A percentile compares a stretch with the other conserved stretches of the same genome.
phyloP scores from a whole-genome alignment of 257 asterid genomes.

The Capsicum chinense region DNA sequence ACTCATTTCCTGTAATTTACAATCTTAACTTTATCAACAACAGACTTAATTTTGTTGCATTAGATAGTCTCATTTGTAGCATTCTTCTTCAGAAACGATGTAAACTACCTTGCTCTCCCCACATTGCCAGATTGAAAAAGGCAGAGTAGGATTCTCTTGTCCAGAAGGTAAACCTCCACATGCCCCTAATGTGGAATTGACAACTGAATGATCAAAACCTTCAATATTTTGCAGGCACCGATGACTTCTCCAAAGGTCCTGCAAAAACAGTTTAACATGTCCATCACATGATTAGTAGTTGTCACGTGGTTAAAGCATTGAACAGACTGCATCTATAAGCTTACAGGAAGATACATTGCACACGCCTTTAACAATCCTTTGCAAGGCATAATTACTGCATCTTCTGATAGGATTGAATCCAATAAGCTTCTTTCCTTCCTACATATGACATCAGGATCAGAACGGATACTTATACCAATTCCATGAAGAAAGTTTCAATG shows the following conservation, averaged over 20 bases:
- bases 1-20: conserved; percentile 67
- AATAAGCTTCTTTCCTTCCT: conserved; percentile 82
- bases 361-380: conserved; percentile 87
- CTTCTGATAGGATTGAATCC: conserved; percentile 65
- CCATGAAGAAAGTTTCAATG: neutral
- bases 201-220: conserved; percentile 81
- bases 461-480: neutral
- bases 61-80: neutral
- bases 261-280: conserved; percentile 31
- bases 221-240: conserved; percentile 74
- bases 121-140: conserved; percentile 80
- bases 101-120: conserved; percentile 73
- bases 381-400: conserved; percentile 71
- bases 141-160: conserved; percentile 67
- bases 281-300: conserved; percentile 13
- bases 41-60: neutral
- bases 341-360: conserved; percentile 88
- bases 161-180: conserved; percentile 78
- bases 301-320: conserved; percentile 15
- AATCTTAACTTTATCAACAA: conserved; percentile 21
- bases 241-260: conserved; percentile 95
- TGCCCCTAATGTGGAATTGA: conserved; percentile 77
- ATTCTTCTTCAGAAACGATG: conserved; percentile 20
- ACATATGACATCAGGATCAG: conserved; percentile 34
- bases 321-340: conserved; percentile 32